Evolutionary conservation across 179 eudicot genomes (phyloP), one percentile per base, ranked within the genome.

Genomic region (Drosera spatulata): DNA sequence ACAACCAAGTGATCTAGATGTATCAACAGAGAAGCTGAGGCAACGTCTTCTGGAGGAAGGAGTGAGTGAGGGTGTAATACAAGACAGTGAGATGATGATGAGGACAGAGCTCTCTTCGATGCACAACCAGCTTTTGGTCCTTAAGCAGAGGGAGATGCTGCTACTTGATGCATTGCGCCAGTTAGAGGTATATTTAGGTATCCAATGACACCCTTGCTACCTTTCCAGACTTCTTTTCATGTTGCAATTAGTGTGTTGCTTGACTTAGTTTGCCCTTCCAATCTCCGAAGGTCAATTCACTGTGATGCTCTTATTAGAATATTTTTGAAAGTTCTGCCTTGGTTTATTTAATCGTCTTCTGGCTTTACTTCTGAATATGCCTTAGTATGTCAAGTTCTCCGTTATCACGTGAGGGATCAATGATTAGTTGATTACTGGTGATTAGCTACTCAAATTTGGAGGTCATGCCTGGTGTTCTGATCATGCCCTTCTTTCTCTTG

Each of bases 51-150:
- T 75, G 74, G 76, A 77, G 59, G 90, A 79, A 61, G 84, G 86
- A 44, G 71, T 73, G 40, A 75, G 75, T 46, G 90, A 84, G 70
- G 58, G 50, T 9, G 79, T 72, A 39, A 77, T 84, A 50, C 77
- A 70, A 56, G 86, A 79, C 38, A 68, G 79, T 54, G 90, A 84
- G 66, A 69, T 69, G 69, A 81, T 84, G 7, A 79, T 81, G 90
- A 79, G 65, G 43, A 75, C 13, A 13, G 90, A 84, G 66, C 81
- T 84, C 60, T 54, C 78, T 9, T 55, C 61, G 0, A 22, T 81
- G 71, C 84, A 79, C 45, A 77, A 69, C 64, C 86, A 77, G 66
- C 71, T 84, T 64, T 45, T 75, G 74, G 61, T 70, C 43, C 76
- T 84, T 41, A 77, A 73, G 73, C 82, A 81, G 76, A 81, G 79